phyloP scores from a whole-genome alignment of 192 early-diverging fungal genomes.

The Paraglomus occultum region DNA sequence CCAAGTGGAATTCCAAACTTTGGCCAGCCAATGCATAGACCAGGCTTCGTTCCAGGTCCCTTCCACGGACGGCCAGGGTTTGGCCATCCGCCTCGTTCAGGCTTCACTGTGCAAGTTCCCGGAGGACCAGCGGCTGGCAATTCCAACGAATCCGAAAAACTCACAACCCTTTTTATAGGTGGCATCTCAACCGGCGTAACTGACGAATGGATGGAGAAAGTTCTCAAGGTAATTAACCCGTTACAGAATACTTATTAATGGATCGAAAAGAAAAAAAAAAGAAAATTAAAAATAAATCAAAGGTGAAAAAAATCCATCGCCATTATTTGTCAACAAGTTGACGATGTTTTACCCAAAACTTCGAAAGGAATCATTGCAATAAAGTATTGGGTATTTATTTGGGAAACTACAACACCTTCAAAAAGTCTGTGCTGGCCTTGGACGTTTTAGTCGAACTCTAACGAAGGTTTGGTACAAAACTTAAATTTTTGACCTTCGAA shows the following conservation, averaged over 20 bases:
- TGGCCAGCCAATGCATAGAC: background rate
- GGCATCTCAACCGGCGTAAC: conserved; percentile 65
- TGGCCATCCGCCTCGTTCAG: background rate
- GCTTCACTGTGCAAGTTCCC: background rate
- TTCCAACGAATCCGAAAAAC: conserved; percentile 45
- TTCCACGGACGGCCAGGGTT: background rate
- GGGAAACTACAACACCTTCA: conserved; percentile 8
- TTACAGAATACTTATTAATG: background rate
- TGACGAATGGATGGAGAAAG: conserved; percentile 62
- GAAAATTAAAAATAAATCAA: background rate
- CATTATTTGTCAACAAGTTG: conserved; percentile 31
- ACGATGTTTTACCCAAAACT: conserved; percentile 31
- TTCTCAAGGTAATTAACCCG: conserved; percentile 51
- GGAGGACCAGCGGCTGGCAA: background rate
- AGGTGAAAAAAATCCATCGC: conserved; percentile 1
- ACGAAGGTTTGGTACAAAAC: conserved; percentile 20
- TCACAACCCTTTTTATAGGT: conserved; percentile 70
- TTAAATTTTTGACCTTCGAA: no score
- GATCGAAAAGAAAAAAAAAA: background rate
- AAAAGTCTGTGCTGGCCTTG: background rate
- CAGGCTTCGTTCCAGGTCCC: background rate
- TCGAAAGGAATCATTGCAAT: conserved; percentile 12
- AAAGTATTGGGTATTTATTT: no score
- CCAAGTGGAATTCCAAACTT: background rate
- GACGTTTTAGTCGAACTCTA: background rate